Evolutionary conservation across 805 yeast genomes (phyloP).

Genomic region (Metschnikowia lachancei): DNA sequence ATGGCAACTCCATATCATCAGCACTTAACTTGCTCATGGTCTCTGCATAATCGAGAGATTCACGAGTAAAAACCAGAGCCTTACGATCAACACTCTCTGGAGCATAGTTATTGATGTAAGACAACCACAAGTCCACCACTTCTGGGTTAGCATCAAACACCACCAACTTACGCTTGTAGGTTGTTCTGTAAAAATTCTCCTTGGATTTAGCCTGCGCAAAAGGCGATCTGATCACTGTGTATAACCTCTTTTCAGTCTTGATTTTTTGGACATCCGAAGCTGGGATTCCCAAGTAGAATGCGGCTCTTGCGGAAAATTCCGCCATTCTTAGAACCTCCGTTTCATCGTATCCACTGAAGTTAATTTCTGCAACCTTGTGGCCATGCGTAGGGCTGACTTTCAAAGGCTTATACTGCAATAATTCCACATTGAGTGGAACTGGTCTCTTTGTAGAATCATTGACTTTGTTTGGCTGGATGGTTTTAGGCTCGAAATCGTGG

Average conservation of each 20-base stretch:
- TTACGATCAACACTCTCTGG: conserved; percentile 81
- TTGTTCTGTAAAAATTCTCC: conserved; percentile 88
- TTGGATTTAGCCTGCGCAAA: conserved; percentile 92
- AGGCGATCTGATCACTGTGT: conserved; percentile 92
- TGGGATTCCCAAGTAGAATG: conserved; percentile 86
- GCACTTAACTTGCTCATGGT: conserved; percentile 35
- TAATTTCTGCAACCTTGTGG: conserved; percentile 72
- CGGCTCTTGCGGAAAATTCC: conserved; percentile 87
- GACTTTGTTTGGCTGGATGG: conserved; percentile 21
- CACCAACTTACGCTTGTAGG: conserved; percentile 68
- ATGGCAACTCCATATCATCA: conserved; percentile 32
- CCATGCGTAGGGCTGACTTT: conserved; percentile 66
- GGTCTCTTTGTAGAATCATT: conserved; percentile 44
- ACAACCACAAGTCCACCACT: conserved; percentile 75
- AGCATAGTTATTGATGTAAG: conserved; percentile 73
- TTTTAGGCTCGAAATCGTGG: conserved; percentile 33
- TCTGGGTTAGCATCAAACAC: conserved; percentile 87
- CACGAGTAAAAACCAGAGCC: conserved; percentile 55
- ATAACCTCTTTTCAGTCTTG: conserved; percentile 71
- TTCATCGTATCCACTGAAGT: conserved; percentile 67
- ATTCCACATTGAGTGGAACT: conserved; percentile 79
- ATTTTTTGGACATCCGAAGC: conserved; percentile 70
- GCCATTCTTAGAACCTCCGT: conserved; percentile 70
- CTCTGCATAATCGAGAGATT: conserved; percentile 33
- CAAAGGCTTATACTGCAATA: conserved; percentile 78